Conservation (phyloP, 306 rosid species). For the Leucaena leucocephala region DNA sequence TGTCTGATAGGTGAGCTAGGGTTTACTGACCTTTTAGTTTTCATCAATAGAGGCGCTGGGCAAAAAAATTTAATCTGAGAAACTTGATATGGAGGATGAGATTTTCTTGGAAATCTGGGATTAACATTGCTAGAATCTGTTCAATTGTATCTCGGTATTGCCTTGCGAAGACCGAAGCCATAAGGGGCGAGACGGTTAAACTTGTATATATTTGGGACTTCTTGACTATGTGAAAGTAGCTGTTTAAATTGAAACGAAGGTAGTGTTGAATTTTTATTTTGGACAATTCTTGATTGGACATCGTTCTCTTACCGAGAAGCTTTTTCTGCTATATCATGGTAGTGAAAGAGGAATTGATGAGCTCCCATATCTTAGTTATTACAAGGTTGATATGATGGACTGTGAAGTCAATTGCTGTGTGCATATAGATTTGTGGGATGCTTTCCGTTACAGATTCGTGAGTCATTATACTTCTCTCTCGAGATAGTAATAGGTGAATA, state of each 20-base stretch:
- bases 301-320: background rate
- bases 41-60: background rate
- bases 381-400: background rate
- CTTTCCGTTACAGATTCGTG: background rate
- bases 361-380: background rate
- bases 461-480: background rate
- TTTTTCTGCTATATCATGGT: background rate
- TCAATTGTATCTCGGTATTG: background rate
- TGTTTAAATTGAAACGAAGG: background rate
- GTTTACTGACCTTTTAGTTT: constrained; percentile 1
- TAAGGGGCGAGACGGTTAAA: background rate
- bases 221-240: background rate
- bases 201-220: background rate
- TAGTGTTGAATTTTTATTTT: background rate
- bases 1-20: constrained; percentile 80
- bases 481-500: background rate
- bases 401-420: background rate
- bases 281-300: background rate
- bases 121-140: background rate
- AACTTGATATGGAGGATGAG: background rate
- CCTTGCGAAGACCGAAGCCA: background rate
- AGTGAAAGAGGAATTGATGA: background rate
- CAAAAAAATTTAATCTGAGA: background rate
- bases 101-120: background rate
- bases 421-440: background rate